Evolutionary conservation across 306 rosid genomes (phyloP), one percentile per base, ranked within the genome.

Genomic region (Oxytropis ochrocephala): DNA sequence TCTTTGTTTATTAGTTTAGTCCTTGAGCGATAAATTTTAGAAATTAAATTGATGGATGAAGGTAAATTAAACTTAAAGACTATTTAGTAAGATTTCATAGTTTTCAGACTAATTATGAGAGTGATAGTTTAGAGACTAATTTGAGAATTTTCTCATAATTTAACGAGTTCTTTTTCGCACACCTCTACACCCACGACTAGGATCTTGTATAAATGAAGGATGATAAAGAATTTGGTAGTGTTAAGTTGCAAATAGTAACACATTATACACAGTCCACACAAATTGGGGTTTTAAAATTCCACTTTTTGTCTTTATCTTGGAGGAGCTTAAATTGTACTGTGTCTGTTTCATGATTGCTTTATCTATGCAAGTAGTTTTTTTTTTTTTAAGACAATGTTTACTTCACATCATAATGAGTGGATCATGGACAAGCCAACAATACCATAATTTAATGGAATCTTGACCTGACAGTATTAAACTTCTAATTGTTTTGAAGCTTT

Each of bases 401-500:
- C 47, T 48, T 61, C 43, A 27, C 57, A 17, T 53, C 58, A 36
- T 12, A 9, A 47, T 32, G 43, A 19, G 33, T 58, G 58, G 72
- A 42, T 36, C 44, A 58, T 58, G 35, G 6, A 61, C 49, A 69
- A 51, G 56, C 64, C 67, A 68, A 49, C 35, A 52, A 65, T 65
- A 38, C 1, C 16, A 27, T 35, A 41, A 24, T 42, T 70, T 77
- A 8, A 17, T 50, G 24, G 53, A 77, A 70, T 65, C 24, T 14
- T 60, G 49, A 70, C 43, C 60, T 60, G 56, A 59, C 16, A 44
- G 32, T 42, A 38, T 47, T 76, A 29, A 62, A 55, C 68, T 55
- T 72, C 75, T 83, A 76, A 83, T 74, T 82, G 70, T 36, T 19
- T 73, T 67, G 61, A 72, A 64, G 80, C 72, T 81, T 47, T 68